Conservation (phyloP, 2,329 filamentous ascomycete genomes). For the Colletotrichum sidae region DNA sequence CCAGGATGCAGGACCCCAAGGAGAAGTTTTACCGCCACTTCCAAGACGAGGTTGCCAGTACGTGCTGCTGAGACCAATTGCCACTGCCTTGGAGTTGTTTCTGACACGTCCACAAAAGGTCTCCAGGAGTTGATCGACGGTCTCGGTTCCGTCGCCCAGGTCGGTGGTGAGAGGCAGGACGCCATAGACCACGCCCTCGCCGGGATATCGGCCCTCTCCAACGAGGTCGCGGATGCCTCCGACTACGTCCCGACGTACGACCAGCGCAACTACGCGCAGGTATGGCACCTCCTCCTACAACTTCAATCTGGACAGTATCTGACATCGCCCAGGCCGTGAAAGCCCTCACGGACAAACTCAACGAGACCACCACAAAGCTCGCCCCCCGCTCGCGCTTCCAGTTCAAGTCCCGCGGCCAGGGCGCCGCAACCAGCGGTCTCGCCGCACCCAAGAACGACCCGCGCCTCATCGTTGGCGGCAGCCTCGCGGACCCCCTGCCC, state of each 20-base stretch:
- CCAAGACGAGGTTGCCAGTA: slow-evolving; percentile 78
- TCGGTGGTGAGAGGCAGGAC: slow-evolving; percentile 81
- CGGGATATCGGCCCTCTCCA: slow-evolving; percentile 82
- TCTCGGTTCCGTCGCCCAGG: slow-evolving; percentile 61
- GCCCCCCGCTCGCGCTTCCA: slow-evolving; percentile 84
- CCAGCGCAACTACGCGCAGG: slow-evolving; percentile 85
- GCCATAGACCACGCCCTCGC: slow-evolving; percentile 84
- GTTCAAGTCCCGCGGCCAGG: slow-evolving; percentile 67
- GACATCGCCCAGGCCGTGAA: slow-evolving; percentile 74
- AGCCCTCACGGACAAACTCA: slow-evolving; percentile 81
- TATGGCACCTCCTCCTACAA: slow-evolving; percentile 47
- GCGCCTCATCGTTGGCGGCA: slow-evolving; percentile 46
- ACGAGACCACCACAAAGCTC: slow-evolving; percentile 74
- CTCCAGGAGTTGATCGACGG: slow-evolving; percentile 62
- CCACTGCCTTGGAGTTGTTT: slow-evolving; percentile 18
- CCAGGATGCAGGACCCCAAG: slow-evolving; percentile 66
- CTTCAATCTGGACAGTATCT: slow-evolving; percentile 45
- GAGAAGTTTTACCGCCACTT: slow-evolving; percentile 90
- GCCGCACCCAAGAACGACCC: slow-evolving; percentile 56
- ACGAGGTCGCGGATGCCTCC: slow-evolving; percentile 85
- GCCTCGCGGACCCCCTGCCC: slow-evolving; percentile 37
- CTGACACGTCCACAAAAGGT: slow-evolving; percentile 64
- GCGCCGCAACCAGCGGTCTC: slow-evolving; percentile 43
- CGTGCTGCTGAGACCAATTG: slow-evolving; percentile 39
- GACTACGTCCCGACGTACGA: slow-evolving; percentile 90